A percentile compares a stretch with the other conserved stretches of the same genome.
Evolutionary conservation across 129 eudicot genomes (phyloP).

Genomic region (Chrysanthemum lavandulifolium): DNA sequence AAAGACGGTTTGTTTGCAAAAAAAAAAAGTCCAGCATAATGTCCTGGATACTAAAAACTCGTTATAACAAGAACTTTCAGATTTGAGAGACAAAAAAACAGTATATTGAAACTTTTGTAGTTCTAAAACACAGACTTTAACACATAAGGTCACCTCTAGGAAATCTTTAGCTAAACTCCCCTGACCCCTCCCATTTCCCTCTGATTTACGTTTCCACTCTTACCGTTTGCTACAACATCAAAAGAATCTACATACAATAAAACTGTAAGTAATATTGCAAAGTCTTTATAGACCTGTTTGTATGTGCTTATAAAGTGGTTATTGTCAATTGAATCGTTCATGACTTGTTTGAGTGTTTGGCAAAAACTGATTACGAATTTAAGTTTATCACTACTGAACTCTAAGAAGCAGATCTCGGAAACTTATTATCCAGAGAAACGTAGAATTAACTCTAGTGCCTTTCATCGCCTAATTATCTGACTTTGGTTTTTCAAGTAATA

Average conservation of each 20-base stretch:
- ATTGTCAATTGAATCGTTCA: too few species aligned
- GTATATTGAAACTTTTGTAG: background rate
- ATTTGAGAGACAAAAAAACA: background rate
- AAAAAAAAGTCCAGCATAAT: background rate
- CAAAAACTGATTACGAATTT: too few species aligned
- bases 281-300: too few species aligned
- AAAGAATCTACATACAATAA: too few species aligned
- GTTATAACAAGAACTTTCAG: background rate
- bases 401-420: too few species aligned
- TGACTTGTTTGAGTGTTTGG: too few species aligned
- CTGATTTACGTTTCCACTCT: background rate
- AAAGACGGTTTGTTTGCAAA: background rate
- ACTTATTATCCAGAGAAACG: too few species aligned
- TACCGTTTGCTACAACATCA: too few species aligned
- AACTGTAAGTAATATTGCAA: too few species aligned
- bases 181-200: background rate
- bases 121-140: background rate
- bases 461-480: background rate
- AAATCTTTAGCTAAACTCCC: background rate
- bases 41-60: constrained; percentile 1
- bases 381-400: too few species aligned
- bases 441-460: too few species aligned
- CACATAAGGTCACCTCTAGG: background rate
- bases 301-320: too few species aligned
- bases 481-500: background rate